Evolutionary conservation across 306 rosid genomes (phyloP), one percentile per base, ranked within the genome.

Genomic region (Pyrus bretschneideri): DNA sequence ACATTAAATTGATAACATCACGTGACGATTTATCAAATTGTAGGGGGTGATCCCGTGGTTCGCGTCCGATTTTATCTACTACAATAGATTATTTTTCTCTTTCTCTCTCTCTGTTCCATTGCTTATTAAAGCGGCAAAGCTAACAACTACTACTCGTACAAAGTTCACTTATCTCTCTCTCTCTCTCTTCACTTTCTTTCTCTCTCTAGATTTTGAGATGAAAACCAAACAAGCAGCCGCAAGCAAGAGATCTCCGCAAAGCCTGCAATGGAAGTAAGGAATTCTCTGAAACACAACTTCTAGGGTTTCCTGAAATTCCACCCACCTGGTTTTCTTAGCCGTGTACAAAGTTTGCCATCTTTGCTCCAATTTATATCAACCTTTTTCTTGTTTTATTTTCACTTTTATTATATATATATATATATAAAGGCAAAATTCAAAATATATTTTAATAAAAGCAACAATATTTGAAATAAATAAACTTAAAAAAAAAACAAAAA

Each of bases 181-280:
- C 60, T 80, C 54, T 79, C 40, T 33, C 35, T 33, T 1, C 2
- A 35, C 44, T 73, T 57, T 71, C 68, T 69, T n/a, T 60, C 82
- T 86, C 89, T 82, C 72, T 80, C 82, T 76, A 25, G 76, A 83
- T 27, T 42, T 76, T 88, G 38, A 54, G 79, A 84, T 85, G 81
- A 45, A 61, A 61, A 31, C 6, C 18, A 67, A 67, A 42, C 13
- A 42, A 42, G 46, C 46, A 9, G 25, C 31, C 7, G 1, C 90
- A 89, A 89, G 91, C 72, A 87, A 84, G 90, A 81, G 86, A 84
- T 90, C 87, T 81, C 89, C 77, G 72, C 81, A 71, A 64, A 91
- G 95, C 2, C 82, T 81, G 66, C 70, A 33, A 40, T 27, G 14
- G 46, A 86, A 85, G 93, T 72, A 85, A 91, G 86, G 95, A 83